Base-by-base conservation (phyloP, 768 basidiomycete species). In the Exidia glandulosa region DNA sequence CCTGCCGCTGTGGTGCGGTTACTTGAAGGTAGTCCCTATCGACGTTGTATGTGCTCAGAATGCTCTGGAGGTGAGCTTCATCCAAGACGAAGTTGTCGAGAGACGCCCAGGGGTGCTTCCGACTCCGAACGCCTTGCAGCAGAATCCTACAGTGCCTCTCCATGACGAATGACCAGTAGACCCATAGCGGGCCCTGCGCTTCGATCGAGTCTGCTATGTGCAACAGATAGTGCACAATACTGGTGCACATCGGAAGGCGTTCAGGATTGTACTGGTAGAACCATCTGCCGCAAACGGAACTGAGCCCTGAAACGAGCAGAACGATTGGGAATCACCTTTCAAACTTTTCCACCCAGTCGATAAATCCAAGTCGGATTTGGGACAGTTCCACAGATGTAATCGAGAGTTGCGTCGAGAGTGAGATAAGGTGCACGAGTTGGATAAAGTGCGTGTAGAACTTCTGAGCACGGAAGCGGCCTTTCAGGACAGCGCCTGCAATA, bases 391-490 rank as follows among this genome's bases (percentile, higher is more conserved):
- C 31, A 0, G 67, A 62, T 25, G 74, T 64, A 19, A 27, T 16
- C 58, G 73, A 70, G 32, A 72, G 76, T 50, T 76, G 67, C 4
- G 79, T 69, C 60, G 72, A 75, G 0, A 60, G 61, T 48, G 70
- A 67, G 52, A 79, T 63, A 2, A 79, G 70, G 4, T 63, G 41
- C 19, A 77, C 72, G 16, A 81, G 72, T 2, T 67, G 25, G 3
- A 78, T 56, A 60, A 79, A 78, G 61, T 81, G 78, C 0, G 69
- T 61, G 61, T 75, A 80, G 63, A 77, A 79, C 2, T 23, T 7
- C 7, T 58, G 14, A 14, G 30, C 10, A 2, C 32, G 54, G 12
- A 57, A 60, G 37, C 65, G 48, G 31, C 56, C 47, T 25, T 56
- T 30, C 2, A 70, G 59, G 14, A 69, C 54, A 0, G 41, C 59